These are phyloP conservation scores for Bruguiera gymnorhiza DNA, from an alignment of 345 rosid genomes.

Conservation along the genomic window DNA sequence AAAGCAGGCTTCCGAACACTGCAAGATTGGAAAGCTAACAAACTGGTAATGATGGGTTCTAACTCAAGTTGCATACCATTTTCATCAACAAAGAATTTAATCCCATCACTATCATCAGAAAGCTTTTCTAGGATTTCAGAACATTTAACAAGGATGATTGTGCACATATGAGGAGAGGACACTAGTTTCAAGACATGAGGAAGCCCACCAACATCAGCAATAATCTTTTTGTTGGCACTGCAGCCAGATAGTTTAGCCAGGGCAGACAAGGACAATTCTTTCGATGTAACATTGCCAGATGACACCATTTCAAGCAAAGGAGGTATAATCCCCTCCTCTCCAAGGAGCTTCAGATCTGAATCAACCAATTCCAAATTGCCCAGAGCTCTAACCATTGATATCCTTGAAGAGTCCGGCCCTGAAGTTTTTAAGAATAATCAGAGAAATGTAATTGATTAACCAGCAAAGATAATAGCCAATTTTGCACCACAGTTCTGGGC, in stretches of 20 bases:
- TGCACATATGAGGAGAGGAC: slow-evolving; percentile 33
- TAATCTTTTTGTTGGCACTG: slow-evolving; percentile 42
- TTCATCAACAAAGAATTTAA: slow-evolving; percentile 50
- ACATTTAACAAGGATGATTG: slow-evolving; percentile 40
- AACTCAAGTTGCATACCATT: slow-evolving; percentile 41
- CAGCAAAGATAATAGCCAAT: slow-evolving; percentile 2
- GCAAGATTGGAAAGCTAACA: slow-evolving; percentile 47
- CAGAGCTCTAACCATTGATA: slow-evolving; percentile 42
- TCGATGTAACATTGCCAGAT: slow-evolving; percentile 42
- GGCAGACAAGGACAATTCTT: slow-evolving; percentile 45
- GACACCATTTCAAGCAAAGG: slow-evolving; percentile 50
- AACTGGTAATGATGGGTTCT: slow-evolving; percentile 37
- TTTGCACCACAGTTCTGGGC: neutral
- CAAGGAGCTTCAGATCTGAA: slow-evolving; percentile 45
- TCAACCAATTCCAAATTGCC: slow-evolving; percentile 53
- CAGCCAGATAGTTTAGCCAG: slow-evolving; percentile 45
- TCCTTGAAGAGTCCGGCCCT: slow-evolving; percentile 52
- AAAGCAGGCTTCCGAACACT: slow-evolving; percentile 44
- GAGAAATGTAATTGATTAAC: neutral
- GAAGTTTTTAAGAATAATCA: slow-evolving; percentile 27
- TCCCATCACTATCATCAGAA: slow-evolving; percentile 44
- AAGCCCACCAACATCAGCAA: slow-evolving; percentile 55
- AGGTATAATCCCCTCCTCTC: slow-evolving; percentile 51
- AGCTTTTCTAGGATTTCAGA: slow-evolving; percentile 48
- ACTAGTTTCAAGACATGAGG: slow-evolving; percentile 39